A percentile compares a stretch with the other conserved stretches of the same genome.
phyloP scores from a whole-genome alignment of 805 yeast species.

The Kodamaea nitidulidarum region DNA sequence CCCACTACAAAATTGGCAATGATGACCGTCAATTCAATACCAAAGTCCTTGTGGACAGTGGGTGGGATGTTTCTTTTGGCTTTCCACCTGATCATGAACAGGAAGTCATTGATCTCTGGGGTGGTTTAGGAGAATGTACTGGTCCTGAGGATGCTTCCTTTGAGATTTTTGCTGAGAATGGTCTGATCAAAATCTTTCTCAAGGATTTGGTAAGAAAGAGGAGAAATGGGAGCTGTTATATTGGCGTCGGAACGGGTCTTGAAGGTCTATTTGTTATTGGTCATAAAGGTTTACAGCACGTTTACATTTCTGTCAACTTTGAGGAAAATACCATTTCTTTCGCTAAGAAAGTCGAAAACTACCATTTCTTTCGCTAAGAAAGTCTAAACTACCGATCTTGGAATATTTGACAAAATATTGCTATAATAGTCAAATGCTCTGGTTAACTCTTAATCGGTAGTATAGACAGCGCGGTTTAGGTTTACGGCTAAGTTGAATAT shows the following conservation, averaged over 20 bases:
- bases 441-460: too few species aligned
- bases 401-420: too few species aligned
- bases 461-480: too few species aligned
- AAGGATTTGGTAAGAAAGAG: neutral
- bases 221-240: neutral
- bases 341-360: neutral
- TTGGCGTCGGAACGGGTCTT: neutral
- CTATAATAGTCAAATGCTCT: too few species aligned
- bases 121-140: neutral
- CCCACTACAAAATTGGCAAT: neutral
- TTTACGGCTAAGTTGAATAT: too few species aligned
- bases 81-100: neutral
- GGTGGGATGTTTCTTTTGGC: neutral
- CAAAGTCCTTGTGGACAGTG: neutral
- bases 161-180: neutral
- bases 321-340: neutral
- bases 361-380: neutral
- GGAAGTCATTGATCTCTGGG: neutral
- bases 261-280: neutral
- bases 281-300: neutral
- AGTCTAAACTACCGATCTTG: too few species aligned
- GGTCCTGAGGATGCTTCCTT: neutral
- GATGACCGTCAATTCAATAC: neutral
- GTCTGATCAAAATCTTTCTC: neutral
- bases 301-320: neutral